Base-by-base conservation (phyloP, 129 eudicot genomes). In the Deinandra increscens region DNA sequence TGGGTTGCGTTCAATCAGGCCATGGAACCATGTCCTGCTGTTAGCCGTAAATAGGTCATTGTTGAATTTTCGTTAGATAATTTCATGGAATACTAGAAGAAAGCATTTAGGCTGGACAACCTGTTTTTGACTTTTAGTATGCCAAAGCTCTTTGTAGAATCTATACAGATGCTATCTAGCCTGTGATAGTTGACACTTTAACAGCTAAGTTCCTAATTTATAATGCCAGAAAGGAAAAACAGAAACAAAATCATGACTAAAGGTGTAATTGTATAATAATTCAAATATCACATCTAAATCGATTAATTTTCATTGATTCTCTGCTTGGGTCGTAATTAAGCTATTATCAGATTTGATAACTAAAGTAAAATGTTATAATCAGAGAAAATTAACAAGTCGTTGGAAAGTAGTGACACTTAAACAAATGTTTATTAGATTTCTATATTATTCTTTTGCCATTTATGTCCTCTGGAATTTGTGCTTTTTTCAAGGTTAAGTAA, bases 31-130 rank as follows among this genome's bases (percentile, higher is more conserved):
- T 20, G 14, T 65, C 34, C 34, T 68, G 38, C 36, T 15, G 26
- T 34, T 23, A 44, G 1, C 7, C 31, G 13, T 42, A 42, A 9
- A 23, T 5, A 5, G 14, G 44, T 39, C 51, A 64, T 64, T 46
- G 66, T 74, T 74, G 78, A 53, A 34, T 39, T 74, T 64, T 51
- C 18, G 22, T 53, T 10, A 14, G 58, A 53, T 51, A 41, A 20
- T 26, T 51, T 15, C 14, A 23, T 41, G 55, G 56, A 23, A 53
- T 50, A 51, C 51, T 50, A 66, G 14, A 51, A 64, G 64, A 22
- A 73, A 73, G 34, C 49, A 36, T 46, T 33, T 23, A 19, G 41
- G 33, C 63, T 7, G 42, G 29, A 51, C 37, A 74, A 50, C 22
- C 31, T 51, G 43, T 43, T 70, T 12, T 38, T 53, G 54, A 38